Evolutionary conservation across 495 filamentous ascomycete genomes (phyloP).

Genomic region (Cairneyella variabilis): DNA sequence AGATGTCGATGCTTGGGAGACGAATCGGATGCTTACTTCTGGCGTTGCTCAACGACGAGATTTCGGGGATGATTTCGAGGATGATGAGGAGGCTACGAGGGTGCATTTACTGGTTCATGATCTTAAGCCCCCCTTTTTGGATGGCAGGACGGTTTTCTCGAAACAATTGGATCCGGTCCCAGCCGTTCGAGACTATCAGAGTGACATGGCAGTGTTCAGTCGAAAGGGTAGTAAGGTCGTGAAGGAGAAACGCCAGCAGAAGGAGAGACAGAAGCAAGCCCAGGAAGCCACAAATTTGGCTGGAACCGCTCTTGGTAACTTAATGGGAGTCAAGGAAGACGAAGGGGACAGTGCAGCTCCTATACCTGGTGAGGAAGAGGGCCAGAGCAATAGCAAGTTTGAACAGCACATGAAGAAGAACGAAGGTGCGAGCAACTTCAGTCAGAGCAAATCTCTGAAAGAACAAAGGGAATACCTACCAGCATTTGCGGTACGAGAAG

Average conservation of each 20-base stretch:
- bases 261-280: constrained; percentile 91
- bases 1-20: constrained; percentile 96
- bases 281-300: constrained; percentile 93
- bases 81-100: constrained; percentile 87
- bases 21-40: constrained; percentile 96
- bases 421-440: constrained; percentile 87
- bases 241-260: constrained; percentile 82
- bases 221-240: constrained; percentile 94
- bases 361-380: constrained; percentile 67
- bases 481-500: constrained; percentile 95
- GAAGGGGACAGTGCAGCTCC: constrained; percentile 86
- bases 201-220: constrained; percentile 98
- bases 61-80: constrained; percentile 73
- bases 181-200: constrained; percentile 89
- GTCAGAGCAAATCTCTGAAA: constrained; percentile 81
- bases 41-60: constrained; percentile 90
- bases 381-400: constrained; percentile 73
- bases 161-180: constrained; percentile 96
- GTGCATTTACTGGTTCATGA: constrained; percentile 93
- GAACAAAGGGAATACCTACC: constrained; percentile 95
- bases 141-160: constrained; percentile 92
- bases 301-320: constrained; percentile 86
- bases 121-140: constrained; percentile 89
- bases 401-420: constrained; percentile 85
- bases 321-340: constrained; percentile 94